Conservation (phyloP, 78 protist genomes). For the Protostelium mycophagum region DNA sequence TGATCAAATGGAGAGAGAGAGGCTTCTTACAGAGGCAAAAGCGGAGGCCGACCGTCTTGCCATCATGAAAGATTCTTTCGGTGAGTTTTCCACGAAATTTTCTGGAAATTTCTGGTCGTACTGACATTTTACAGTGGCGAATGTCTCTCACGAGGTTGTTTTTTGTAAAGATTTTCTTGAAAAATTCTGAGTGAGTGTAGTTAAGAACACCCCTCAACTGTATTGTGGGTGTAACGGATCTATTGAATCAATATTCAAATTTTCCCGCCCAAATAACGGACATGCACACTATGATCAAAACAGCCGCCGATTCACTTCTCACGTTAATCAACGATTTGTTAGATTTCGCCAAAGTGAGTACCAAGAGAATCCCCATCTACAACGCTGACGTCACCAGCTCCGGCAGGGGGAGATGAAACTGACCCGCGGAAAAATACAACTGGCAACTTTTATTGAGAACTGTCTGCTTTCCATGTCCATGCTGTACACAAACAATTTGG, state of each 20-base stretch:
- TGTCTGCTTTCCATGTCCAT: background rate
- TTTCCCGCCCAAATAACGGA: background rate
- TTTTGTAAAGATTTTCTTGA: background rate
- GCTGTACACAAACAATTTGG: background rate
- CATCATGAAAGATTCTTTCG: background rate
- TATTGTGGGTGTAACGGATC: background rate
- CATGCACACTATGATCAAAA: background rate
- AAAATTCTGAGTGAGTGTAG: background rate
- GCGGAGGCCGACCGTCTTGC: background rate
- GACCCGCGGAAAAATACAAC: background rate
- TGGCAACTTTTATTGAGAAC: background rate
- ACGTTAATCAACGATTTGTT: background rate
- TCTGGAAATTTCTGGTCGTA: too few species aligned
- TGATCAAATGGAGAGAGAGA: background rate
- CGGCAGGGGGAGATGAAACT: background rate
- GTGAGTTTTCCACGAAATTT: background rate
- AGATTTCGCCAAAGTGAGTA: background rate
- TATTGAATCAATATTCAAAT: background rate
- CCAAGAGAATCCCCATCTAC: background rate
- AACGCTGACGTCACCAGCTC: background rate
- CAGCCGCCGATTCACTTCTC: background rate
- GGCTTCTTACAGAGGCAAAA: background rate
- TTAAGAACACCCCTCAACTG: background rate
- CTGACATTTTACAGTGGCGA: background rate
- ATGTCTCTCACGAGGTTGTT: background rate